phyloP scores from a whole-genome alignment of 257 asterid genomes.

The Nemophila menziesii region DNA sequence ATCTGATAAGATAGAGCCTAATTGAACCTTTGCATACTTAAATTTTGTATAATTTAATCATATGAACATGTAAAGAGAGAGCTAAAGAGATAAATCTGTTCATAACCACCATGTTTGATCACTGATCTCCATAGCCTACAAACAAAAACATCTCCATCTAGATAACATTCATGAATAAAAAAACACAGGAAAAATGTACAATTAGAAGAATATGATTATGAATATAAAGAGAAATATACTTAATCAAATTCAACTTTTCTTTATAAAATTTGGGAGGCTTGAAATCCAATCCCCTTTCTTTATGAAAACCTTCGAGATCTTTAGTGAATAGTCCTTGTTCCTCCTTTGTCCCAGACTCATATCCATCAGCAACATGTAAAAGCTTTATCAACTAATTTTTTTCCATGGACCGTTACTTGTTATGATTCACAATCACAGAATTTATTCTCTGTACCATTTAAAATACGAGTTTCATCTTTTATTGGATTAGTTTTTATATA shows the following conservation, averaged over 20 bases:
- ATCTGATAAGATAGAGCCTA: background rate
- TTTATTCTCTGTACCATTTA: too few species aligned
- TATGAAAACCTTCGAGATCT: slow-evolving; percentile 66
- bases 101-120: slow-evolving; percentile 86
- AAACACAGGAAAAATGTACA: background rate
- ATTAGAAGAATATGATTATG: too few species aligned
- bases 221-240: too few species aligned
- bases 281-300: slow-evolving; percentile 63
- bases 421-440: too few species aligned
- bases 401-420: too few species aligned
- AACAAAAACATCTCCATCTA: slow-evolving; percentile 6
- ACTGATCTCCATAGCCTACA: slow-evolving; percentile 86
- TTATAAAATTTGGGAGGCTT: slow-evolving; percentile 75
- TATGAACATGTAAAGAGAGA: background rate
- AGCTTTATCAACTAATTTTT: too few species aligned
- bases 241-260: slow-evolving; percentile 80
- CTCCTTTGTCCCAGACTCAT: slow-evolving; percentile 69
- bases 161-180: background rate
- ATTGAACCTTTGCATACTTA: too few species aligned
- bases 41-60: background rate
- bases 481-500: too few species aligned
- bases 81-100: slow-evolving; percentile 37
- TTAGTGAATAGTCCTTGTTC: slow-evolving; percentile 68
- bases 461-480: too few species aligned
- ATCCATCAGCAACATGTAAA: slow-evolving; percentile 35